These are phyloP conservation scores for Fistulinella staudtii DNA, from an alignment of 1,284 basidiomycete species.

Conservation along the genomic window DNA sequence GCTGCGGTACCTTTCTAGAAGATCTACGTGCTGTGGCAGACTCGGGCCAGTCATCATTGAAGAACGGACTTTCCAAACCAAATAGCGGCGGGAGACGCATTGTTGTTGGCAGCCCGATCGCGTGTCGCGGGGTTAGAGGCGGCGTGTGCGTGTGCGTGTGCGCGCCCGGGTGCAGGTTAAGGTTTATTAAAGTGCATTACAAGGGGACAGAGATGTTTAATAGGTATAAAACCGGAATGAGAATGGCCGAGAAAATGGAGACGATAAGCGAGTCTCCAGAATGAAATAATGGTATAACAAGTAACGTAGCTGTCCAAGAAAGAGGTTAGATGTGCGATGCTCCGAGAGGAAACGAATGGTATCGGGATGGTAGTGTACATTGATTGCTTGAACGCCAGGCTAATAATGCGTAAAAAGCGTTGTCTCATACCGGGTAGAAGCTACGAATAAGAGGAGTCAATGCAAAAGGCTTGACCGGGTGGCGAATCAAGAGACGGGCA, in stretches of 20 bases:
- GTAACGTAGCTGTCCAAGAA: not conserved
- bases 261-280: not conserved
- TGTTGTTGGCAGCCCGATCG: too few relatives aligned
- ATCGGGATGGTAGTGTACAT: constrained; percentile 24
- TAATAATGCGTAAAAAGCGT: constrained; percentile 7
- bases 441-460: too few relatives aligned
- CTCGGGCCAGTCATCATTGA: not conserved
- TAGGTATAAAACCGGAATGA: constrained; percentile 3
- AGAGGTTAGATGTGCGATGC: constrained; percentile 9
- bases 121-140: not conserved
- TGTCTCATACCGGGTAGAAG: not conserved
- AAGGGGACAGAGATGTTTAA: constrained; percentile 5
- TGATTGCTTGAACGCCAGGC: constrained; percentile 5
- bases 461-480: too few relatives aligned
- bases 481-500: too few relatives aligned
- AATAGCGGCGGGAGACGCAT: too few relatives aligned
- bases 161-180: not conserved
- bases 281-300: constrained; percentile 1
- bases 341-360: constrained; percentile 3
- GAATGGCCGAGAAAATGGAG: too few relatives aligned
- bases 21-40: constrained; percentile 32
- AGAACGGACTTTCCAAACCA: not conserved
- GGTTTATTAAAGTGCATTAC: constrained; percentile 6
- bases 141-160: too few relatives aligned
- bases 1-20: constrained; percentile 41